Evolutionary conservation across 2,329 filamentous ascomycete species (phyloP).

Genomic region (Westerdykella aurantiaca): DNA sequence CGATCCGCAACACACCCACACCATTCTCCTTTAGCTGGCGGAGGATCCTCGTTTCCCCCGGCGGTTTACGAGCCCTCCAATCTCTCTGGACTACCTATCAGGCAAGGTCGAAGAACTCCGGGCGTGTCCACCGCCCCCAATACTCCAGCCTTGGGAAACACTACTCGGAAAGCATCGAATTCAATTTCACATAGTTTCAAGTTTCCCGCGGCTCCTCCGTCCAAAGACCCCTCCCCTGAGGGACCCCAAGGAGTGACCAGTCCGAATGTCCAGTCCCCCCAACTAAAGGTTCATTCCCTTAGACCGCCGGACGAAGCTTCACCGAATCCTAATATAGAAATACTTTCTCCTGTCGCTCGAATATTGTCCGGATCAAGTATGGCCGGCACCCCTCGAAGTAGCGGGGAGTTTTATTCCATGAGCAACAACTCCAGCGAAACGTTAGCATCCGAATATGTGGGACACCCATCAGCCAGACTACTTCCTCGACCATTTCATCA

Average conservation of each 20-base stretch:
- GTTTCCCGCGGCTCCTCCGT: slow-evolving; percentile 46
- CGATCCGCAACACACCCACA: slow-evolving; percentile 35
- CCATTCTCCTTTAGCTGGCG: slow-evolving; percentile 41
- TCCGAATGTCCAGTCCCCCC: slow-evolving; percentile 37
- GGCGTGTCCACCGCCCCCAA: slow-evolving; percentile 35
- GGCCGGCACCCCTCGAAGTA: slow-evolving; percentile 75
- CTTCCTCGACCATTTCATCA: slow-evolving; percentile 35
- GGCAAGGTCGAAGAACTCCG: slow-evolving; percentile 23
- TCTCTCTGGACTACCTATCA: slow-evolving; percentile 27
- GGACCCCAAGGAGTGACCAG: slow-evolving; percentile 25
- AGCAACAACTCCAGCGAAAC: slow-evolving; percentile 96
- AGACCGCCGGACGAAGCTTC: slow-evolving; percentile 16
- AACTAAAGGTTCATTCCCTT: slow-evolving; percentile 23
- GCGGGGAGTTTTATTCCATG: slow-evolving; percentile 88
- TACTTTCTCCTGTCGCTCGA: slow-evolving; percentile 55
- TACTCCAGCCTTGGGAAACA: slow-evolving; percentile 37
- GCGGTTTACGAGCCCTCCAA: slow-evolving; percentile 18
- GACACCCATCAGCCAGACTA: slow-evolving; percentile 45
- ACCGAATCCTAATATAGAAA: slow-evolving; percentile 48
- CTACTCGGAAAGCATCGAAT: slow-evolving; percentile 37
- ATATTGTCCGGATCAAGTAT: slow-evolving; percentile 74
- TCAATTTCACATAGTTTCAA: slow-evolving; percentile 49
- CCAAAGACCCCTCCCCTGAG: slow-evolving; percentile 25
- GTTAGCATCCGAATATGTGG: slow-evolving; percentile 76
- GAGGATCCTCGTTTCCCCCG: slow-evolving; percentile 33